Evolutionary conservation across 176 grass and related monocot species (phyloP).

Genomic region (Saccharum officinarum): DNA sequence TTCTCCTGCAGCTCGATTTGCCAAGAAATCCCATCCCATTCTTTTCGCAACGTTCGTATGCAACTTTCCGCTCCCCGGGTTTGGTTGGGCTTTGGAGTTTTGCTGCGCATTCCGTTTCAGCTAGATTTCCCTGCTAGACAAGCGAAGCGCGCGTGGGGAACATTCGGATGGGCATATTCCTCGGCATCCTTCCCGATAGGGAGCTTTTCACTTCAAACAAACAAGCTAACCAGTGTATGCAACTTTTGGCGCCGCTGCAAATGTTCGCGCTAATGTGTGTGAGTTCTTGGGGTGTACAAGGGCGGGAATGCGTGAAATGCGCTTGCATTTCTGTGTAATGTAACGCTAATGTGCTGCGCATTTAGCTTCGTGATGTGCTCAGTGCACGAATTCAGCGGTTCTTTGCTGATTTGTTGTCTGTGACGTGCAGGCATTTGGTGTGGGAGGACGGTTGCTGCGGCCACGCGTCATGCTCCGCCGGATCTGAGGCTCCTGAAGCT

Average conservation of each 20-base stretch:
- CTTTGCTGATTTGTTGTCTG: conserved; percentile 21
- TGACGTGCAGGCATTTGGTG: conserved; percentile 69
- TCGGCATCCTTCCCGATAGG: conserved; percentile 31
- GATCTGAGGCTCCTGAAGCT: conserved; percentile 44
- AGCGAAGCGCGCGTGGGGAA: conserved; percentile 31
- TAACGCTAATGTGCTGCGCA: background rate
- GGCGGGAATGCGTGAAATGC: background rate
- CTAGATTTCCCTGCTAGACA: conserved; percentile 35
- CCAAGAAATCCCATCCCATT: background rate
- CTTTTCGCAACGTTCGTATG: background rate
- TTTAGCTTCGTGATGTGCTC: conserved; percentile 9
- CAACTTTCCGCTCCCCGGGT: background rate
- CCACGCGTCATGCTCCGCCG: conserved; percentile 30
- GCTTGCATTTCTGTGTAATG: background rate
- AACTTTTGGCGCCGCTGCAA: conserved; percentile 19
- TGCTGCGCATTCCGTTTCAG: conserved; percentile 35
- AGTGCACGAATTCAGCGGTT: conserved; percentile 4
- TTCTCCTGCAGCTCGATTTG: conserved; percentile 12
- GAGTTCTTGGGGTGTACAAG: background rate
- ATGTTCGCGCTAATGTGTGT: background rate
- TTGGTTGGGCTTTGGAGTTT: conserved; percentile 28
- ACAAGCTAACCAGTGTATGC: background rate
- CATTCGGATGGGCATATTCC: conserved; percentile 44
- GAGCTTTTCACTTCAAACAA: background rate
- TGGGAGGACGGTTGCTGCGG: conserved; percentile 84